These are phyloP conservation scores for Benincasa hispida DNA, from an alignment of 306 rosid genomes.

Conservation along the genomic window DNA sequence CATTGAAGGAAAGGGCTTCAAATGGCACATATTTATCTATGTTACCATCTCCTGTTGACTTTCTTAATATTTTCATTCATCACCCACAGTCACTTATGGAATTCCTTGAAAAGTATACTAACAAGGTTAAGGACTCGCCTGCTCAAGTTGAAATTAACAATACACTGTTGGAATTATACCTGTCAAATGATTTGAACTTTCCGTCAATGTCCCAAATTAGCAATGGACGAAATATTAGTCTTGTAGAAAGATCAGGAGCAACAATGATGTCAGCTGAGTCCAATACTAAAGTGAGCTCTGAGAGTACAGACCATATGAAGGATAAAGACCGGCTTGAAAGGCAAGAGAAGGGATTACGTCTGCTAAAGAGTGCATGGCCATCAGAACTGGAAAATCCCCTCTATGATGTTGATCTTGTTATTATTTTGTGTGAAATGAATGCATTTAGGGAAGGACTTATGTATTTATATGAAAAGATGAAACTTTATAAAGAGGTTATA, in stretches of 20 bases:
- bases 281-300: slow-evolving; percentile 37
- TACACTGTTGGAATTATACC: slow-evolving; percentile 83
- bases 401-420: slow-evolving; percentile 85
- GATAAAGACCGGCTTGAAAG: slow-evolving; percentile 40
- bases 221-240: slow-evolving; percentile 28
- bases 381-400: slow-evolving; percentile 71
- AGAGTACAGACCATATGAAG: slow-evolving; percentile 24
- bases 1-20: slow-evolving; percentile 34
- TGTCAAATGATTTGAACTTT: slow-evolving; percentile 76
- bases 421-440: slow-evolving; percentile 93
- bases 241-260: slow-evolving; percentile 23
- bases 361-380: slow-evolving; percentile 79
- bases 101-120: slow-evolving; percentile 78
- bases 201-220: slow-evolving; percentile 51
- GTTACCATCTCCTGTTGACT: slow-evolving; percentile 98
- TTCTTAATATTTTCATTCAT: slow-evolving; percentile 86
- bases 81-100: slow-evolving; percentile 84
- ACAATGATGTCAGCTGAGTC: slow-evolving; percentile 19
- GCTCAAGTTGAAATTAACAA: slow-evolving; percentile 97
- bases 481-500: slow-evolving; percentile 85
- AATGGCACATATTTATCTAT: slow-evolving; percentile 46
- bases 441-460: slow-evolving; percentile 70
- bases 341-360: slow-evolving; percentile 55
- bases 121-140: slow-evolving; percentile 85
- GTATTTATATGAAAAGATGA: slow-evolving; percentile 91